Evolutionary conservation across 805 yeast genomes (phyloP), one percentile per base, ranked within the genome.

Genomic region (Spathaspora boniae): DNA sequence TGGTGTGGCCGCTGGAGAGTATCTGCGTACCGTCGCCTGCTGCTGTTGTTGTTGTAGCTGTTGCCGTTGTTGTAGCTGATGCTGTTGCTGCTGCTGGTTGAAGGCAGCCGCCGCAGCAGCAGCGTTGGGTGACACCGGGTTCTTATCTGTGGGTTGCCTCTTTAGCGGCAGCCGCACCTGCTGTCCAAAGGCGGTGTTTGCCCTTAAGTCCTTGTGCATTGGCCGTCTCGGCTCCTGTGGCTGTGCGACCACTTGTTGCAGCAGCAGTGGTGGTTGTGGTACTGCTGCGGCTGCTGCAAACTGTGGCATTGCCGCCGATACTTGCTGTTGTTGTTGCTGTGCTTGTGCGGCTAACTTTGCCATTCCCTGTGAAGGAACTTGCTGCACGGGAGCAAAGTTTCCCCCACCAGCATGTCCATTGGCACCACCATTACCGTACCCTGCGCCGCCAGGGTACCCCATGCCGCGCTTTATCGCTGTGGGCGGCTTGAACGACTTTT

Each of bases 401-500:
- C n/a, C n/a, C n/a, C n/a, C n/a, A n/a, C n/a, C n/a, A n/a, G n/a
- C n/a, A n/a, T n/a, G n/a, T n/a, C n/a, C n/a, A n/a, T n/a, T n/a
- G n/a, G n/a, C n/a, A n/a, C n/a, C n/a, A n/a, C n/a, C n/a, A n/a
- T n/a, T n/a, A n/a, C n/a, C n/a, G n/a, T n/a, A n/a, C n/a, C n/a
- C n/a, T n/a, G n/a, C n/a, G n/a, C n/a, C n/a, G n/a, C n/a, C n/a
- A 29, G 31, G 33, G n/a, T 26, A 15, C 3, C 28, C 27, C 3
- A 26, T 3, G 30, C 23, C 30, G 21, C 57, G 58, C 28, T 58
- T 60, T n/a, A 61, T 44, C 12, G 60, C 49, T 2, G 66, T 56
- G 12, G 66, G 58, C 1, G 67, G 64, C 33, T 52, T 59, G 36
- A 61, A 62, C 16, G 54, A 35, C 19, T 57, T 50, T 31, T 60